Conservation (phyloP, 331 rosid genomes). For the Ulmus americana region DNA sequence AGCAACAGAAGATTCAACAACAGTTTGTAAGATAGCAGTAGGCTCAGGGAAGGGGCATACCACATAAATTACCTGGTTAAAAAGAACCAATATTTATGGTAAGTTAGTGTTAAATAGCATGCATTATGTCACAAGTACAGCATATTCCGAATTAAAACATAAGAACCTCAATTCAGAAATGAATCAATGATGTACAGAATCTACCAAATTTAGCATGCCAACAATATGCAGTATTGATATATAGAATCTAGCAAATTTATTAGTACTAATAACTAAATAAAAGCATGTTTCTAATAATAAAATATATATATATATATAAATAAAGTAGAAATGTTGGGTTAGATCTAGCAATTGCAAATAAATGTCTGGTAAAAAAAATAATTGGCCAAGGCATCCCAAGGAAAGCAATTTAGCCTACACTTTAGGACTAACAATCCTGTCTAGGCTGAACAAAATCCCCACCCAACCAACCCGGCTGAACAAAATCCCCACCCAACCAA, state of each 20-base stretch:
- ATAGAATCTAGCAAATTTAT: not conserved
- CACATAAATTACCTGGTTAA: conserved; percentile 79
- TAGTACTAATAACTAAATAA: too few relatives aligned
- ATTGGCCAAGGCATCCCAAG: not conserved
- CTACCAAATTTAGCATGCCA: not conserved
- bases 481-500: too few relatives aligned
- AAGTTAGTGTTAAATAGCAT: conserved; percentile 8
- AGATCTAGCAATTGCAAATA: not conserved
- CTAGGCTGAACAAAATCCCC: too few relatives aligned
- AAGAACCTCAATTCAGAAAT: too few relatives aligned
- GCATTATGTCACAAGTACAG: too few relatives aligned
- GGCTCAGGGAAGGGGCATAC: conserved; percentile 99
- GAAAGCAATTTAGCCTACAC: not conserved
- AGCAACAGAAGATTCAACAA: conserved; percentile 83
- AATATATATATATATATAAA: not conserved
- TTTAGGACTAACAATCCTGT: too few relatives aligned
- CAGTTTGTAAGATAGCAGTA: conserved; percentile 79
- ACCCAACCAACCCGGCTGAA: too few relatives aligned
- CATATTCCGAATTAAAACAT: too few relatives aligned
- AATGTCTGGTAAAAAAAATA: not conserved
- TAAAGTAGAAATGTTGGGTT: not conserved
- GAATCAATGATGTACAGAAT: not conserved
- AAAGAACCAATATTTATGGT: conserved; percentile 14
- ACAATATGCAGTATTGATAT: not conserved
- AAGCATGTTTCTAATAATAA: too few relatives aligned